A percentile compares a stretch with the other conserved stretches of the same genome.
These are phyloP conservation scores for Lactuca saligna DNA, from an alignment of 129 eudicot genomes.

Conservation along the genomic window DNA sequence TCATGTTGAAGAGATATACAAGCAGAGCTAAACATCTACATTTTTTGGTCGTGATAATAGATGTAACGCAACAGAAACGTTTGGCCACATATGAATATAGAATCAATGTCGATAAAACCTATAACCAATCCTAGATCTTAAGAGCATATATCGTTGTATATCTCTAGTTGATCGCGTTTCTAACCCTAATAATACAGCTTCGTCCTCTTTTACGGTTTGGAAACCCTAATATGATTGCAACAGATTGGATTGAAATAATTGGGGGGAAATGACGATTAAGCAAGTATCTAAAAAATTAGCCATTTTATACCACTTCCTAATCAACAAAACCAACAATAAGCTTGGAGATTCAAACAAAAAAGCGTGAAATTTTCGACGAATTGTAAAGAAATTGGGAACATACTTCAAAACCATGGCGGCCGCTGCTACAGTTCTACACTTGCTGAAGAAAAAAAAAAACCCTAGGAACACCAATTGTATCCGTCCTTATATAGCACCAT, in stretches of 20 bases:
- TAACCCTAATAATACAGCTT: slow-evolving; percentile 4
- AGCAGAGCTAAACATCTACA: too few relatives aligned
- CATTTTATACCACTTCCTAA: slow-evolving; percentile 3
- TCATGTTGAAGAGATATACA: too few relatives aligned
- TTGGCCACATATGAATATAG: not conserved
- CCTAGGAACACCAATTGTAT: slow-evolving; percentile 10
- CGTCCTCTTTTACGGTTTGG: not conserved
- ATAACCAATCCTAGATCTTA: not conserved
- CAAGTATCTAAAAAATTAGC: not conserved
- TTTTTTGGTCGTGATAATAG: not conserved
- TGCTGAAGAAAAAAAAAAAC: slow-evolving; percentile 28
- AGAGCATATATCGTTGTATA: not conserved
- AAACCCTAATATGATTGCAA: not conserved
- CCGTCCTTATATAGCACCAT: slow-evolving; percentile 16
- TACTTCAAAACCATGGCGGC: slow-evolving; percentile 76
- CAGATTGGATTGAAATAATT: not conserved
- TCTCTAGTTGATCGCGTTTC: not conserved
- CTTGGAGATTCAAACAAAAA: not conserved
- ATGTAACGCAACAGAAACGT: not conserved
- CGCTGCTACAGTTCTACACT: slow-evolving; percentile 13
- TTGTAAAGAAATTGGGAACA: not conserved
- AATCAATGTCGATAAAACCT: not conserved
- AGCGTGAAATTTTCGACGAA: not conserved
- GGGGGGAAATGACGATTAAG: slow-evolving; percentile 6
- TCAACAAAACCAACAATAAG: not conserved